phyloP scores from a whole-genome alignment of 805 yeast genomes.

The Zygosaccharomyces lentus region DNA sequence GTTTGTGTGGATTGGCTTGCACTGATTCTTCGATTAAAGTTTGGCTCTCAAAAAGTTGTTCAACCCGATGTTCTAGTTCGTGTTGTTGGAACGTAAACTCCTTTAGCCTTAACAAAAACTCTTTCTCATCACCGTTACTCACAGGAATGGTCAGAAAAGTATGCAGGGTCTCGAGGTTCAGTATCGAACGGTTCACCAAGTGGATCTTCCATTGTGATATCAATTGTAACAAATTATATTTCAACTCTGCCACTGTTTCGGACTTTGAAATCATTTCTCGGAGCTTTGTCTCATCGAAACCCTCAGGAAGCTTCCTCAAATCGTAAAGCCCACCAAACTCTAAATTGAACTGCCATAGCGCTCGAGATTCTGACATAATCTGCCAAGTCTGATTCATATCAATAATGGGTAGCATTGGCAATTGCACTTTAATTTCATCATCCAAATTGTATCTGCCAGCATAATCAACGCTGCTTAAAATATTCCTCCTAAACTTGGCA shows the following conservation, averaged over 20 bases:
- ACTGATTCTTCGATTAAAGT: constrained; percentile 1
- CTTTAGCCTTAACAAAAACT: constrained; percentile 25
- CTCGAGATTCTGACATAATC: constrained; percentile 69
- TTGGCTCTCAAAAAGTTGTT: constrained; percentile 7
- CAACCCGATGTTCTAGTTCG: constrained; percentile 19
- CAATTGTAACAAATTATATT: constrained; percentile 16
- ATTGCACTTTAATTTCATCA: constrained; percentile 14
- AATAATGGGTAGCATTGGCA: constrained; percentile 69
- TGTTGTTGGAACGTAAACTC: constrained; percentile 27
- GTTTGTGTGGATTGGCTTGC: background rate
- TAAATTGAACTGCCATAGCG: constrained; percentile 50
- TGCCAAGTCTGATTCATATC: constrained; percentile 40
- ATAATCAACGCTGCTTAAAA: constrained; percentile 42
- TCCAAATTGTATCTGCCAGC: constrained; percentile 24
- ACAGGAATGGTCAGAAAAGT: constrained; percentile 31
- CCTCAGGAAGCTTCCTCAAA: constrained; percentile 40
- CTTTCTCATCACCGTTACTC: constrained; percentile 22
- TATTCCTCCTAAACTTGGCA: constrained; percentile 42
- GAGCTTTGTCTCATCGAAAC: constrained; percentile 40
- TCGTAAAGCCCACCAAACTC: constrained; percentile 36
- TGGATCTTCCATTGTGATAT: constrained; percentile 16
- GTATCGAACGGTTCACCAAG: constrained; percentile 17
- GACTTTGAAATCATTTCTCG: constrained; percentile 37
- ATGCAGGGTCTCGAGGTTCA: constrained; percentile 21
- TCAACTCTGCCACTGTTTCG: constrained; percentile 27